phyloP scores from a whole-genome alignment of 352 stramenopile species.

The Pythium apleroticum region DNA sequence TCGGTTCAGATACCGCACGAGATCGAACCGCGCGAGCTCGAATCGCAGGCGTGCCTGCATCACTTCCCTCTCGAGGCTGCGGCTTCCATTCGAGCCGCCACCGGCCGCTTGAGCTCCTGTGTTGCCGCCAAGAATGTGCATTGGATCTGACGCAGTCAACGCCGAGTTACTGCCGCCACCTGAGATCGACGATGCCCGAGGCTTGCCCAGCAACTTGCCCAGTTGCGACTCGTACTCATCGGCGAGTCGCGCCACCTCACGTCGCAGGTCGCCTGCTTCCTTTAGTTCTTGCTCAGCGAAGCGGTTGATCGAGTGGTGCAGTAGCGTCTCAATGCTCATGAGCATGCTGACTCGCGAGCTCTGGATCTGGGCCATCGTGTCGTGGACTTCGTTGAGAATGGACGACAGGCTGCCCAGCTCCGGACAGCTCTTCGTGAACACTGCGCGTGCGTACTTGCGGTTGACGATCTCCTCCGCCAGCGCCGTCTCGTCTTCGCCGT shows the following conservation, averaged over 20 bases:
- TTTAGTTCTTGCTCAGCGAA: conserved; percentile 79
- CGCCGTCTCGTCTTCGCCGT: conserved; percentile 67
- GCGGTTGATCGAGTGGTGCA: conserved; percentile 61
- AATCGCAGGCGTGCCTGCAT: conserved; percentile 62
- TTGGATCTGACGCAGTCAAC: conserved; percentile 19
- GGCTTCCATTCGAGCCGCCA: conserved; percentile 10
- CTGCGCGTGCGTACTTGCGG: conserved; percentile 74
- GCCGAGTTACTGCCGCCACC: conserved; percentile 10
- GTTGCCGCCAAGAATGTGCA: conserved; percentile 23
- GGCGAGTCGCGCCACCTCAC: conserved; percentile 60
- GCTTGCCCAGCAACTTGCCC: conserved; percentile 78
- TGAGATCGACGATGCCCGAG: conserved; percentile 35
- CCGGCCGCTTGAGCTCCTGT: conserved; percentile 1
- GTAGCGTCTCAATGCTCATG: conserved; percentile 72
- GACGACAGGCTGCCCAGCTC: conserved; percentile 74
- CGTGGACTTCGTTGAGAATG: conserved; percentile 81
- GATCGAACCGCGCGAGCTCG: conserved; percentile 81
- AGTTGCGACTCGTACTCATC: conserved; percentile 84
- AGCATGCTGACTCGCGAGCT: conserved; percentile 85
- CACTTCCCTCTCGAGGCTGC: conserved; percentile 63
- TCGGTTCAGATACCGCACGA: conserved; percentile 82
- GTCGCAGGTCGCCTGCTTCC: conserved; percentile 63
- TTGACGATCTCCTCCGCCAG: conserved; percentile 73
- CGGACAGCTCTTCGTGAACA: conserved; percentile 83
- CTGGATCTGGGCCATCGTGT: conserved; percentile 78